Evolutionary conservation across 768 basidiomycete species (phyloP).

Genomic region (Leccinum boreale): DNA sequence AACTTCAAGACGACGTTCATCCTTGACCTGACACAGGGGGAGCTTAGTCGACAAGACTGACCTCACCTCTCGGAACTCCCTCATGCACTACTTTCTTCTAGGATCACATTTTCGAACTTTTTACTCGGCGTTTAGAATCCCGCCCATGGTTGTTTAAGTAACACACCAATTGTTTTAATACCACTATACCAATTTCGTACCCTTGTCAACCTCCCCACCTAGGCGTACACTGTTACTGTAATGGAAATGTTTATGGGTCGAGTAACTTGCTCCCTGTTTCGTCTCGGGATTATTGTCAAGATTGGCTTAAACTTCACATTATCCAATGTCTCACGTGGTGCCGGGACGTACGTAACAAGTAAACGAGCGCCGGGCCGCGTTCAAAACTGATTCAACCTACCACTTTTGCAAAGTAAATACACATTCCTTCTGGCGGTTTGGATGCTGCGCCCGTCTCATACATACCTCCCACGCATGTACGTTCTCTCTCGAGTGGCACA

Average conservation of each 20-base stretch:
- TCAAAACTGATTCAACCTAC: not conserved
- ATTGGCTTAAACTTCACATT: not conserved
- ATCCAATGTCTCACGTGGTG: not conserved
- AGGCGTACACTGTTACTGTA: not conserved
- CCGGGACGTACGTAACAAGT: not conserved
- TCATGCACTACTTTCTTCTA: not conserved
- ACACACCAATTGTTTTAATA: conserved; percentile 19
- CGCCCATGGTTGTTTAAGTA: conserved; percentile 13
- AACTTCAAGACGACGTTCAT: conserved; percentile 68
- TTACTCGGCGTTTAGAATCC: conserved; percentile 22
- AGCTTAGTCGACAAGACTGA: conserved; percentile 69
- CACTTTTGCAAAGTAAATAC: not conserved
- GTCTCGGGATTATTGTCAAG: not conserved
- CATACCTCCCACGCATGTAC: not conserved
- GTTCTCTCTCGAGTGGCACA: not conserved
- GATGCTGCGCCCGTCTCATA: not conserved
- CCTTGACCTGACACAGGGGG: conserved; percentile 79
- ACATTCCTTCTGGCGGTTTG: not conserved
- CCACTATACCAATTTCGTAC: conserved; percentile 2
- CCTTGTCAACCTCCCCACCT: not conserved
- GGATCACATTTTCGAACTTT: conserved; percentile 3
- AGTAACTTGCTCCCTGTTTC: not conserved
- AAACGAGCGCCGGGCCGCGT: not conserved
- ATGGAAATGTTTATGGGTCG: not conserved
- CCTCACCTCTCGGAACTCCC: not conserved